Evolutionary conservation across 108 stramenopile genomes (phyloP).

Genomic region (Pseudonitzschia multiseries): DNA sequence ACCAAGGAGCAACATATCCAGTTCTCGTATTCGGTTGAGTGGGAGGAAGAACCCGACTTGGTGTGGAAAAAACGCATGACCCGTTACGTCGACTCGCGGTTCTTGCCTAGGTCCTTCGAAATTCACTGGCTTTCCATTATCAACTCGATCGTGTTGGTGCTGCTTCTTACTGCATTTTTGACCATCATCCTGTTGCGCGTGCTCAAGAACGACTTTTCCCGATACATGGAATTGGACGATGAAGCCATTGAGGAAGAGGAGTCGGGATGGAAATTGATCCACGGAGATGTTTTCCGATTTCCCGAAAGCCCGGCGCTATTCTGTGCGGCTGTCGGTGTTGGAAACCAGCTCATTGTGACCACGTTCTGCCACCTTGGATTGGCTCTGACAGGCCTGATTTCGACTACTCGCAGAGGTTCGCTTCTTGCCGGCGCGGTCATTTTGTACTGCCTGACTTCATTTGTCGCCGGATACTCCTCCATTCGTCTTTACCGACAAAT

Average conservation of each 20-base stretch:
- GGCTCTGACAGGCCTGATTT: constrained; percentile 86
- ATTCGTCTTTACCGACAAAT: constrained; percentile 91
- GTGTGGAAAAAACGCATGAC: constrained; percentile 86
- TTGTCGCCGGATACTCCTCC: constrained; percentile 85
- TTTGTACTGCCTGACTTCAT: constrained; percentile 88
- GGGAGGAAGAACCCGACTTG: constrained; percentile 74
- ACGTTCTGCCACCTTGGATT: constrained; percentile 80
- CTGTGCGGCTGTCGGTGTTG: constrained; percentile 89
- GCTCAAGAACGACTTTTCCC: constrained; percentile 95
- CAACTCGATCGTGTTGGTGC: constrained; percentile 95
- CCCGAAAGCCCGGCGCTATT: constrained; percentile 82
- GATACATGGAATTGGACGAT: constrained; percentile 95
- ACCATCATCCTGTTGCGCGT: constrained; percentile 94
- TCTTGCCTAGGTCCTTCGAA: constrained; percentile 84
- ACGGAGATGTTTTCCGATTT: constrained; percentile 97
- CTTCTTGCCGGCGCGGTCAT: constrained; percentile 90
- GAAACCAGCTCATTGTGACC: constrained; percentile 83
- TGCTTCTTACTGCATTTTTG: constrained; percentile 95
- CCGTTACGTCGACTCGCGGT: constrained; percentile 83
- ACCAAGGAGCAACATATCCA: constrained; percentile 62
- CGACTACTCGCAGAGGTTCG: constrained; percentile 91
- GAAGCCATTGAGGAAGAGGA: constrained; percentile 94
- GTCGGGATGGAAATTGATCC: constrained; percentile 98
- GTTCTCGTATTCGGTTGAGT: constrained; percentile 95
- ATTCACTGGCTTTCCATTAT: constrained; percentile 98